Evolutionary conservation across 1,284 basidiomycete species (phyloP).

Genomic region (Hemileia vastatrix): DNA sequence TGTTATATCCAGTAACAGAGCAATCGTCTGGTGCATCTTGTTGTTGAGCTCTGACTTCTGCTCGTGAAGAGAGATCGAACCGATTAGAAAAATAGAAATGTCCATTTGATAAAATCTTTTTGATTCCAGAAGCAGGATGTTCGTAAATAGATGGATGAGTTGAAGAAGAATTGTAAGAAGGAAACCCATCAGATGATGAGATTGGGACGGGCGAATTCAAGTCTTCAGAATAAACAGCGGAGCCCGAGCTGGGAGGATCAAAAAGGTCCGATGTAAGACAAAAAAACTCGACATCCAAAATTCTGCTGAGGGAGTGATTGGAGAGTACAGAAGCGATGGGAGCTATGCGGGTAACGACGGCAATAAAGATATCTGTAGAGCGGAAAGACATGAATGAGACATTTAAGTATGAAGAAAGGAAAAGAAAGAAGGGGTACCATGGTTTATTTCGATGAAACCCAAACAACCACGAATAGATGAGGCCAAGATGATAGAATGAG

Average conservation of each 20-base stretch:
- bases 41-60: constrained; percentile 58
- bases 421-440: constrained; percentile 1
- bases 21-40: constrained; percentile 43
- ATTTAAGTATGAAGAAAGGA: not conserved
- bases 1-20: constrained; percentile 26
- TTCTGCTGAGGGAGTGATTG: constrained; percentile 43
- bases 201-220: constrained; percentile 26
- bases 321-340: constrained; percentile 52
- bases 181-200: constrained; percentile 10
- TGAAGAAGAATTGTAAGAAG: not conserved
- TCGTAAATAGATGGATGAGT: constrained; percentile 51
- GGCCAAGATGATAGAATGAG: constrained; percentile 5
- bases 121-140: constrained; percentile 79
- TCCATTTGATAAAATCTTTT: constrained; percentile 81
- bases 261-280: constrained; percentile 47
- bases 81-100: constrained; percentile 87
- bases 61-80: constrained; percentile 79
- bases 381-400: not conserved
- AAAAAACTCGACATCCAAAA: constrained; percentile 48
- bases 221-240: constrained; percentile 14
- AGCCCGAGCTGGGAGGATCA: constrained; percentile 42
- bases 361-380: constrained; percentile 62
- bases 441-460: constrained; percentile 13
- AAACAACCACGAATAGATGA: constrained; percentile 18
- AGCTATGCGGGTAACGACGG: constrained; percentile 62